phyloP scores from a whole-genome alignment of 352 stramenopile species.

The Globisporangium irregulare region DNA sequence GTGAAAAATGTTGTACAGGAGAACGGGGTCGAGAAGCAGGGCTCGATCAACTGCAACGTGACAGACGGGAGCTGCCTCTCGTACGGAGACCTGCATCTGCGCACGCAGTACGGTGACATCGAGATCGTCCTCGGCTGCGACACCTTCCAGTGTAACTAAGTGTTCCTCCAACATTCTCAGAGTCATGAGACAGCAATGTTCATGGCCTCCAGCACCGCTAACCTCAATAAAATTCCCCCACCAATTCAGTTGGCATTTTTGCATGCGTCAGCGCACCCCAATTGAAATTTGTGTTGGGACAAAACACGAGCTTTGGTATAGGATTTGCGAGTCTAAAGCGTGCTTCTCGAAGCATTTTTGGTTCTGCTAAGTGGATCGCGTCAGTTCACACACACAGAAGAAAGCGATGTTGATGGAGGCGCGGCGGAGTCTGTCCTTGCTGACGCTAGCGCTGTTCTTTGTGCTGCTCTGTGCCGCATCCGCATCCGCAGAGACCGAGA shows the following conservation, averaged over 20 bases:
- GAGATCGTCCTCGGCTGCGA: conserved; percentile 71
- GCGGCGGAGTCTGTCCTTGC: not conserved
- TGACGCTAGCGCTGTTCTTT: not conserved
- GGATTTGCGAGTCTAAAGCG: too few species aligned
- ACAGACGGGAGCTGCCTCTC: conserved; percentile 52
- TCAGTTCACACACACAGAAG: not conserved
- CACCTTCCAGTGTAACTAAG: conserved; percentile 54
- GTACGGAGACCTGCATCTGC: conserved; percentile 62
- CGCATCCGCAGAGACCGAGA: not conserved
- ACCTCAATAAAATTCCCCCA: not conserved
- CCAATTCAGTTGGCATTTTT: not conserved
- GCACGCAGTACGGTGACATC: conserved; percentile 56
- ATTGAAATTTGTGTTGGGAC: too few species aligned
- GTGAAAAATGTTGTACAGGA: conserved; percentile 1
- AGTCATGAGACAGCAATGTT: not conserved
- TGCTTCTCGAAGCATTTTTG: too few species aligned
- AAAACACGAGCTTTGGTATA: too few species aligned
- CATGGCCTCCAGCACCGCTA: not conserved
- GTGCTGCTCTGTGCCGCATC: not conserved
- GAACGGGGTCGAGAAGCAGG: conserved; percentile 40
- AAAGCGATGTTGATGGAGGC: not conserved
- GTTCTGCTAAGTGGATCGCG: not conserved
- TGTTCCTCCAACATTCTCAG: not conserved
- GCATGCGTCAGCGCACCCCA: not conserved
- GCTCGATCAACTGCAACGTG: conserved; percentile 66